Evolutionary conservation across 805 yeast genomes (phyloP).

Genomic region (Kregervanrija fluxuum): DNA sequence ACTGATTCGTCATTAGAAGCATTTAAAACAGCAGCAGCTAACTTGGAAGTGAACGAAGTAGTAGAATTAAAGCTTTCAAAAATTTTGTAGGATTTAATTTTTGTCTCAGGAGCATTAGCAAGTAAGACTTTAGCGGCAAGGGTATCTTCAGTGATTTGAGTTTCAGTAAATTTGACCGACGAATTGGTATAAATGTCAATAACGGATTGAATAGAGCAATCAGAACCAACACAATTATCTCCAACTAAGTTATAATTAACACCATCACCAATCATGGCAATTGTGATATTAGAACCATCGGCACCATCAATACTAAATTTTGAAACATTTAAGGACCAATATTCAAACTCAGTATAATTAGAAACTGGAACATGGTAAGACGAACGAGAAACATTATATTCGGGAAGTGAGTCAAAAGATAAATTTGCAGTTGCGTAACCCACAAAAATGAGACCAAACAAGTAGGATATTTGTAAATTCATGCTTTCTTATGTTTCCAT

Average conservation of each 20-base stretch:
- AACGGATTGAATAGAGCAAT: neutral
- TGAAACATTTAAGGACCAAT: constrained; percentile 1
- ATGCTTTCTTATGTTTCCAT: too few relatives aligned
- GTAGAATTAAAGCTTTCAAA: constrained; percentile 1
- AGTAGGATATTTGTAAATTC: too few relatives aligned
- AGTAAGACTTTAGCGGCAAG: constrained; percentile 4
- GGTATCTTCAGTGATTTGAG: constrained; percentile 4
- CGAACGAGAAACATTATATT: constrained; percentile 2
- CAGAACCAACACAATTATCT: too few relatives aligned
- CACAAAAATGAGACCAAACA: too few relatives aligned
- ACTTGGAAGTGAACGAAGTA: neutral
- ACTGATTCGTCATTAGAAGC: constrained; percentile 3
- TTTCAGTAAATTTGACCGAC: neutral
- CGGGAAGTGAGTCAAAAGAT: neutral
- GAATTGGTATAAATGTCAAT: neutral
- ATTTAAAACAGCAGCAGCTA: constrained; percentile 1
- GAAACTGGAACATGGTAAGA: neutral
- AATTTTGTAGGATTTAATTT: constrained; percentile 4
- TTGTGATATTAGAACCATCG: constrained; percentile 1
- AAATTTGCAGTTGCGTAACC: too few relatives aligned
- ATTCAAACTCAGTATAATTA: constrained; percentile 1
- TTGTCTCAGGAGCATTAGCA: constrained; percentile 1
- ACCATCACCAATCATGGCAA: constrained; percentile 7
- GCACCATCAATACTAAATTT: neutral
- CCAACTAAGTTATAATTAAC: constrained; percentile 1